Percentiles rank a stretch among this genome's conserved stretches.
Evolutionary conservation across 1,284 basidiomycete species (phyloP).

Genomic region (Naganishia cerealis): DNA sequence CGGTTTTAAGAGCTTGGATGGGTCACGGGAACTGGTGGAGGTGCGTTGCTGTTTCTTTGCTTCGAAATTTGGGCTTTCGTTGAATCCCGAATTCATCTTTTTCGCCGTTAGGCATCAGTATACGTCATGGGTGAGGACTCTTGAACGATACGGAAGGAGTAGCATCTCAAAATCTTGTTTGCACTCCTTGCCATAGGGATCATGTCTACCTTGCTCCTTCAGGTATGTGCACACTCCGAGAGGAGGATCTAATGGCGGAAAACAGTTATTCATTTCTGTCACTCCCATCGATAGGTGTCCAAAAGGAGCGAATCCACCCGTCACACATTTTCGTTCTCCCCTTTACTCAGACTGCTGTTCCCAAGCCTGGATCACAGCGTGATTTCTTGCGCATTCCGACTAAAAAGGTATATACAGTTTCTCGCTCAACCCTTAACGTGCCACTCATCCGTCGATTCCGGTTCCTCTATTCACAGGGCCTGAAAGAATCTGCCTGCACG

Average conservation of each 20-base stretch:
- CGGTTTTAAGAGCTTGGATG: conserved; percentile 63
- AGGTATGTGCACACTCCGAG: conserved; percentile 44
- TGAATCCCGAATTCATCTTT: not conserved
- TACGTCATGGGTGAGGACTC: conserved; percentile 65
- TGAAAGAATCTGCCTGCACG: conserved; percentile 79
- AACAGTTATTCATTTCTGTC: not conserved
- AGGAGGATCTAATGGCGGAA: conserved; percentile 9
- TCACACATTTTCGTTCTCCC: conserved; percentile 81
- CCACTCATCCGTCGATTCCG: not conserved
- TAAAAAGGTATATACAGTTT: conserved; percentile 52
- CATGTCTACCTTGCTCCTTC: conserved; percentile 82
- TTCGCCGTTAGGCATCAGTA: conserved; percentile 61
- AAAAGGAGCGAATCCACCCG: conserved; percentile 79
- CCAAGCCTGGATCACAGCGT: conserved; percentile 66
- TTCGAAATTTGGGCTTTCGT: conserved; percentile 21
- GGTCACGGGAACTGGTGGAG: conserved; percentile 62
- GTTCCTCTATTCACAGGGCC: conserved; percentile 42
- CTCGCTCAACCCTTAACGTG: not conserved
- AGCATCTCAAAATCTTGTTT: conserved; percentile 5
- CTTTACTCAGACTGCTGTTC: conserved; percentile 63
- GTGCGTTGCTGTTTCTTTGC: conserved; percentile 29
- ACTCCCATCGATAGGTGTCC: conserved; percentile 59
- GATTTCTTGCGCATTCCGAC: conserved; percentile 71
- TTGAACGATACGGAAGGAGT: not conserved
- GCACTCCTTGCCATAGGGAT: conserved; percentile 56